Evolutionary conservation across 129 eudicot species (phyloP).

Genomic region (Kitagawia praeruptora): DNA sequence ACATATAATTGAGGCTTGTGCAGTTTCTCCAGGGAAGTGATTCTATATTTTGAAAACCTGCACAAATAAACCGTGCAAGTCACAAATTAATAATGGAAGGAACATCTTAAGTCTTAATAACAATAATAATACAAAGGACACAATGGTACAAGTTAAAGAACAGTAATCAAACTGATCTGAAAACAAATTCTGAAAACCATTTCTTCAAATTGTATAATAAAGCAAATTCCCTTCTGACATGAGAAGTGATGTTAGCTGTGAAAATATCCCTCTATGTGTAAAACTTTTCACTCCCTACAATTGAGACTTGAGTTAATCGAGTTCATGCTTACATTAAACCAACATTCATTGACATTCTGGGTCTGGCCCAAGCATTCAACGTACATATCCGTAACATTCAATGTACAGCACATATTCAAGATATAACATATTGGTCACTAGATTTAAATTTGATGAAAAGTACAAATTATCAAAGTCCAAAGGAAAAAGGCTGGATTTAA

Average conservation of each 20-base stretch:
- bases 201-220: background rate
- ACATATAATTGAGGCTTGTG: constrained; percentile 88
- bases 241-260: too few relatives aligned
- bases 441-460: background rate
- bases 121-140: background rate
- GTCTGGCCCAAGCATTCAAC: background rate
- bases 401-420: background rate
- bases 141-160: background rate
- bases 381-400: background rate
- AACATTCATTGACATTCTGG: background rate
- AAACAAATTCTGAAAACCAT: background rate
- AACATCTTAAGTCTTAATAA: background rate
- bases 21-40: constrained; percentile 73
- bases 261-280: too few relatives aligned
- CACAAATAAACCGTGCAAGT: constrained; percentile 19
- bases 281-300: too few relatives aligned
- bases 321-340: too few relatives aligned
- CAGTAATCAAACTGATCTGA: background rate
- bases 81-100: background rate
- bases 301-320: too few relatives aligned
- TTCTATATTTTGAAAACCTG: constrained; percentile 62
- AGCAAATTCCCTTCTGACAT: background rate
- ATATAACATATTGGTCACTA: background rate
- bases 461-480: background rate
- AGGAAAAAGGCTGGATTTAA: background rate